Evolutionary conservation across 192 early-diverging fungal species (phyloP), one percentile per base, ranked within the genome.

Genomic region (Chytriomyces hyalinus): DNA sequence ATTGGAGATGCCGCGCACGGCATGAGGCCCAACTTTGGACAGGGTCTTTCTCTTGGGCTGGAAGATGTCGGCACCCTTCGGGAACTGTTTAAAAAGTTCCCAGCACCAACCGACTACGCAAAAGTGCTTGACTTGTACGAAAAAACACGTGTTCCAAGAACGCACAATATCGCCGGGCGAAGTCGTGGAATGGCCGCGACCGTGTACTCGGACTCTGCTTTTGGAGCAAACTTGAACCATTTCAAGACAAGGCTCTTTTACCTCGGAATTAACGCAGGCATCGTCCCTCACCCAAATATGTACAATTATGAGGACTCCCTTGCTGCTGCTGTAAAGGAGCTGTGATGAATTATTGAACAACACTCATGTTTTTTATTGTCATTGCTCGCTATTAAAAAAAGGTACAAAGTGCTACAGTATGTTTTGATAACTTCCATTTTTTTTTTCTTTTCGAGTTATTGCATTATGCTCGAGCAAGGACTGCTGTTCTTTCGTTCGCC

Each of bases 11-110:
- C 76, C 28, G 80, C 77, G 8, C 80, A 81, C 67, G 71, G 71
- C n/a, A 81, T 78, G 71, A 17, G 57, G 7, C 80, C 80, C 13
- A 61, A 78, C 61, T 67, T 78, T 44, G 80, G 80, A 6, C 72
- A 61, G 22, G 80, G 80, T 28, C 59, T 61, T 53, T 49, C 49
- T 49, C 26, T 51, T 45, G 77, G 71, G 2, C 45, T 81, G 11
- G 80, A 81, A 47, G 80, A 81, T 61, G 76, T 65, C 6, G 80
- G 77, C n/a, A 65, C 68, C 6, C 47, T 81, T 13, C 46, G 24
- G 5, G 77, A 80, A 47, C 61, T 81, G 1, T 45, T 70, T 26
- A 28, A 15, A 2, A 48, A 62, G 4, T 57, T 59, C 53, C 36
- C 36, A 36, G 48, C 28, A 20, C 24, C 22, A n/a, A 22, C n/a